A percentile compares a stretch with the other conserved stretches of the same genome.
These are phyloP conservation scores for Arthrobotrys sinensis DNA, from an alignment of 2,329 filamentous ascomycete species.

Conservation along the genomic window DNA sequence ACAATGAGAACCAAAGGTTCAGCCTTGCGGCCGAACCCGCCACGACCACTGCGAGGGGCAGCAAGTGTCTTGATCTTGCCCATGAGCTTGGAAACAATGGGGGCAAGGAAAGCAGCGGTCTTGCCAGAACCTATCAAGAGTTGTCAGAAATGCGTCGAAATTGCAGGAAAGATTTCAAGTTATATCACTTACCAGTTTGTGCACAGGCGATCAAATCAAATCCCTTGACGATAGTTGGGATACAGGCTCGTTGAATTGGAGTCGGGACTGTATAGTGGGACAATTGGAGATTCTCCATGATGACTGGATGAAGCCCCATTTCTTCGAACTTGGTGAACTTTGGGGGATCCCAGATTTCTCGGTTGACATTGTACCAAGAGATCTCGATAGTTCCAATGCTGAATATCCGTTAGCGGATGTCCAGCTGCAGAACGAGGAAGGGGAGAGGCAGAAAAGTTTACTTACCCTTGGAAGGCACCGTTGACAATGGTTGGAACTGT, in stretches of 20 bases:
- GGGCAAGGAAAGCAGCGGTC: slow-evolving; percentile 92
- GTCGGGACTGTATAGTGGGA: slow-evolving; percentile 79
- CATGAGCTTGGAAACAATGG: slow-evolving; percentile 91
- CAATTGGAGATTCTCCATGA: slow-evolving; percentile 82
- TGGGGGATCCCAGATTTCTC: slow-evolving; percentile 70
- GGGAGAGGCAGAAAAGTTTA: neutral
- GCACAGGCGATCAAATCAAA: slow-evolving; percentile 90
- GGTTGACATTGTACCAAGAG: slow-evolving; percentile 73
- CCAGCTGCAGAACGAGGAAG: neutral
- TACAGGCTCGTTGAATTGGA: slow-evolving; percentile 86
- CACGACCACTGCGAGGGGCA: slow-evolving; percentile 76
- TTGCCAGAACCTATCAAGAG: slow-evolving; percentile 85
- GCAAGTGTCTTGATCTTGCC: slow-evolving; percentile 92
- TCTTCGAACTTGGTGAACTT: slow-evolving; percentile 74
- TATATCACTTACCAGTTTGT: slow-evolving; percentile 82
- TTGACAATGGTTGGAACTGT: slow-evolving; percentile 22
- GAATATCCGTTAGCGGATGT: neutral
- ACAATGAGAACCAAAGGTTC: slow-evolving; percentile 91
- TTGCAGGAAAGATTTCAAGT: neutral
- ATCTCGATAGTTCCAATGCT: slow-evolving; percentile 74
- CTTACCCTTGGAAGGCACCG: slow-evolving; percentile 43
- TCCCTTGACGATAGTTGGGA: slow-evolving; percentile 83
- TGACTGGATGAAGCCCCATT: slow-evolving; percentile 86
- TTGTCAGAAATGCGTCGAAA: slow-evolving; percentile 7
- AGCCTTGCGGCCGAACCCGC: slow-evolving; percentile 71